A percentile compares a stretch with the other conserved stretches of the same genome.
Evolutionary conservation across 805 yeast species (phyloP).

Genomic region (Kluyveromyces aestuarii): DNA sequence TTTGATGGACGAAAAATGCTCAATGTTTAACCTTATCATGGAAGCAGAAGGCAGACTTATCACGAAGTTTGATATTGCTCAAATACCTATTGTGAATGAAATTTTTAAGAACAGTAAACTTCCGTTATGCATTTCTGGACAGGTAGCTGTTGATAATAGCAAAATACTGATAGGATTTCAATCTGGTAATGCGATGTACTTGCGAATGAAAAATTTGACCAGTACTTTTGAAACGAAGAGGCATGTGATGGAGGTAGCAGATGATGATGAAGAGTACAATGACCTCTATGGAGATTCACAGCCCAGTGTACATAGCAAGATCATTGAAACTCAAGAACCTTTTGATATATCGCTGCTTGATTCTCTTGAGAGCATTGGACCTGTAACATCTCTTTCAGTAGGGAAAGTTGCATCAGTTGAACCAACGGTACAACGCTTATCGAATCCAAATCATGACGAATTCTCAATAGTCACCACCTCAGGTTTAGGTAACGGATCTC

Average conservation of each 20-base stretch:
- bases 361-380: conserved; percentile 57
- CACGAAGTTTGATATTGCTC: conserved; percentile 21
- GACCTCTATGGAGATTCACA: conserved; percentile 18
- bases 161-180: conserved; percentile 50
- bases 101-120: conserved; percentile 17
- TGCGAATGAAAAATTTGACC: conserved; percentile 24
- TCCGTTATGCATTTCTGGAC: conserved; percentile 22
- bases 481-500: conserved; percentile 50
- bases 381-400: conserved; percentile 56
- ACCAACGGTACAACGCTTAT: conserved; percentile 46
- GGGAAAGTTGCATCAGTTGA: conserved; percentile 50
- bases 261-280: conserved; percentile 28
- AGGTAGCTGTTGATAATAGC: conserved; percentile 19
- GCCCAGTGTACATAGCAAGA: conserved; percentile 6
- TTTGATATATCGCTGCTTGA: conserved; percentile 42
- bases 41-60: conserved; percentile 26
- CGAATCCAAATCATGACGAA: conserved; percentile 61
- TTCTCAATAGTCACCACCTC: conserved; percentile 59
- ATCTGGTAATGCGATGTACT: conserved; percentile 49
- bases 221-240: conserved; percentile 24
- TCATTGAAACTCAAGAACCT: conserved; percentile 21
- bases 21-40: conserved; percentile 18
- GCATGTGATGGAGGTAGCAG: conserved; percentile 28
- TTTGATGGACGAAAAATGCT: conserved; percentile 20
- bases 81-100: conserved; percentile 25